These are phyloP conservation scores for Rhodomyrtus tomentosa DNA, from an alignment of 345 rosid genomes.

Conservation along the genomic window DNA sequence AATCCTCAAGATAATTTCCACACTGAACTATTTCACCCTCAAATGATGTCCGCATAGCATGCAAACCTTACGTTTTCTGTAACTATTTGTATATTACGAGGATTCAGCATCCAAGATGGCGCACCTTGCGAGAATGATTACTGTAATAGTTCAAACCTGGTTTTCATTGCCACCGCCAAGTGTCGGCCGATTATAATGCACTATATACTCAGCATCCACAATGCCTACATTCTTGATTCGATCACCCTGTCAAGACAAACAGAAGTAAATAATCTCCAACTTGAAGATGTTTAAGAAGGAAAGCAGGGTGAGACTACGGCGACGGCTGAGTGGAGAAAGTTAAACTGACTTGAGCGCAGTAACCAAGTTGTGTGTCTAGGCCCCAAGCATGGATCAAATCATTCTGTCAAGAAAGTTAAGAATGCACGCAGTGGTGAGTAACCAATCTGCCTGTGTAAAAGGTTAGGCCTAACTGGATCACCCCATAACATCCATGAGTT, in stretches of 20 bases:
- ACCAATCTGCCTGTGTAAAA: background rate
- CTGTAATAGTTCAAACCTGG: constrained; percentile 16
- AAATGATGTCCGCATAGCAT: background rate
- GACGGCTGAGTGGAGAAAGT: background rate
- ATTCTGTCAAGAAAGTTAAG: constrained; percentile 18
- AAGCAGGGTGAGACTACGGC: background rate
- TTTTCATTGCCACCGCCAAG: constrained; percentile 28
- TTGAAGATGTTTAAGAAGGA: background rate
- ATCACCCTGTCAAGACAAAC: constrained; percentile 35
- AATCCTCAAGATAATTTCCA: background rate
- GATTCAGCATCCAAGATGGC: background rate
- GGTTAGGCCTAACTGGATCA: background rate
- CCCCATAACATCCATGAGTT: background rate
- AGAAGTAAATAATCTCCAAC: background rate
- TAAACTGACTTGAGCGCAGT: constrained; percentile 53
- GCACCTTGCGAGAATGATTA: background rate
- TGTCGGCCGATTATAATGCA: constrained; percentile 50
- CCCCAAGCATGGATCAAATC: constrained; percentile 79
- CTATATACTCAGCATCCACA: constrained; percentile 57
- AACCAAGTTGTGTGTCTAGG: constrained; percentile 55
- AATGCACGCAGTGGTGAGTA: background rate
- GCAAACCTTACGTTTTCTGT: background rate
- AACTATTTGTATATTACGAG: background rate
- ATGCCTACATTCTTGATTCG: constrained; percentile 44
- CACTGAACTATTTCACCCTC: background rate